Evolutionary conservation across 2,329 filamentous ascomycete genomes (phyloP), one percentile per base, ranked within the genome.

Genomic region (Epichloe coenophiala): DNA sequence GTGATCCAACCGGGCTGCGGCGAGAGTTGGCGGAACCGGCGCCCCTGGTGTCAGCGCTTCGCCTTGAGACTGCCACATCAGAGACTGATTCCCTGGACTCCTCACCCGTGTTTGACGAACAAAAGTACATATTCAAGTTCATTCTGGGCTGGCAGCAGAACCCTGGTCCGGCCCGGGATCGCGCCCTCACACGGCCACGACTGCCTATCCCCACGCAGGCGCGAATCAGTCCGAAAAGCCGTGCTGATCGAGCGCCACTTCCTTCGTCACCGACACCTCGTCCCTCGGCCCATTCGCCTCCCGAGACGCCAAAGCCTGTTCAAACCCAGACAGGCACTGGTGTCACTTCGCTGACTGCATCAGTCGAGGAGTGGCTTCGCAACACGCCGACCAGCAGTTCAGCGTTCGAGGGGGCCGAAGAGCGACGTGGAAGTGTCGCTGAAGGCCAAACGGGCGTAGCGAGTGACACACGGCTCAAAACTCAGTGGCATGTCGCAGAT

Each of bases 91-190:
- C 76, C 15, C 69, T 71, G n/a, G 72, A 72, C 13, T 80, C 77
- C 8, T 71, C 75, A 2, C 77, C 78, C 0, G 67, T 75, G 5
- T 77, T 68, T 52, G 74, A 79, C 56, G 68, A 77, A 61, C 68
- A 75, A 62, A 71, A 74, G 55, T 88, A 79, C 59, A 74, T 80
- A 53, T 90, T 90, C 71, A 86, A 83, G 54, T 90, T 90, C 60
- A 80, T 83, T 9, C 73, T 89, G 2, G 82, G 84, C 53, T 84
- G 78, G 74, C 73, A 81, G 40, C 68, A 74, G 46, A 76, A 76
- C 23, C 65, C 73, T 19, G 72, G 76, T 55, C 72, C 77, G 48
- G 69, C 71, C 0, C 77, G 76, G 3, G 77, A 83, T 40, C 77
- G 81, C 3, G 74, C 83, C n/a, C 70, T 90, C 19, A 74, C 73